Conservation (phyloP, 169 alveolate genomes). For the Plasmodium gaboni region DNA sequence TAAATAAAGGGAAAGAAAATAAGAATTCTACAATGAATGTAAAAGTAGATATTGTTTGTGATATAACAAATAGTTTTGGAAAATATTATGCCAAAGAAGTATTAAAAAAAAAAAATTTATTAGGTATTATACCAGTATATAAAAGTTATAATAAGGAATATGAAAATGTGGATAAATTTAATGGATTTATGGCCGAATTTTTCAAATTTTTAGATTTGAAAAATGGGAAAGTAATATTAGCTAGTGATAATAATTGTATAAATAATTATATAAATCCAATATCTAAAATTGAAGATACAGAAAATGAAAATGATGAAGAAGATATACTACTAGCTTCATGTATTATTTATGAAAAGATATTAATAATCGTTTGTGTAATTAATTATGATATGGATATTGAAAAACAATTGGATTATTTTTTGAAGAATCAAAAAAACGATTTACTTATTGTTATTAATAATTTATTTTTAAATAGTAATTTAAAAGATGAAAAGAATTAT, state of each 20-base stretch:
- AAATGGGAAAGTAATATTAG: constrained; percentile 75
- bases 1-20: constrained; percentile 10
- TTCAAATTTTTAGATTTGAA: constrained; percentile 48
- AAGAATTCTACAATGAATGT: constrained; percentile 9
- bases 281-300: constrained; percentile 9
- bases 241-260: constrained; percentile 64
- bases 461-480: constrained; percentile 43
- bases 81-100: constrained; percentile 57
- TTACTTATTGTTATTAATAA: constrained; percentile 45
- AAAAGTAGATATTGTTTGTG: constrained; percentile 51
- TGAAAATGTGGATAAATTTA: constrained; percentile 34
- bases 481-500: constrained; percentile 20
- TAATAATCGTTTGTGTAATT: constrained; percentile 62
- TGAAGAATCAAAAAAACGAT: constrained; percentile 51
- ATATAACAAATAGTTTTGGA: constrained; percentile 73
- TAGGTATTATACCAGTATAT: constrained; percentile 71
- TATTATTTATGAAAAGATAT: constrained; percentile 57
- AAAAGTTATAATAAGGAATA: constrained; percentile 64
- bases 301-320: constrained; percentile 11
- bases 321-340: constrained; percentile 55
- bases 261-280: constrained; percentile 7
- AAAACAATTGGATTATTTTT: constrained; percentile 55
- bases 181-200: constrained; percentile 56
- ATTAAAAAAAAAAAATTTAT: constrained; percentile 33
- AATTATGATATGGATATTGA: constrained; percentile 62